Conservation (phyloP, 2,329 filamentous ascomycete species). For the Hortaea werneckii region DNA sequence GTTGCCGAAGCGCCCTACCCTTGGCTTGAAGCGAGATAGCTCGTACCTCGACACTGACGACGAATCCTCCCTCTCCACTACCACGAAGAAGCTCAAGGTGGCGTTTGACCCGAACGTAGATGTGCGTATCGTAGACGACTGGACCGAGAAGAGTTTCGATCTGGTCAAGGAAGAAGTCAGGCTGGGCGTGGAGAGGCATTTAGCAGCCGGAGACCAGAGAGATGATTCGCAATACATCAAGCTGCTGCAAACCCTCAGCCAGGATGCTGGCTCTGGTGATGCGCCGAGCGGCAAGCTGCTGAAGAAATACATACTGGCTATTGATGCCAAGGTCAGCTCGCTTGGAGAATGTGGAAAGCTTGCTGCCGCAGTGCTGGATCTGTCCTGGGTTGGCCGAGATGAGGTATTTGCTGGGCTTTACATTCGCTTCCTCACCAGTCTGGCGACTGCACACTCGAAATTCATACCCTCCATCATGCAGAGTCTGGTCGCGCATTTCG, state of each 20-base stretch:
- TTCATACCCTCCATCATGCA: constrained; percentile 65
- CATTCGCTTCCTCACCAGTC: constrained; percentile 46
- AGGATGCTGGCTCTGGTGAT: constrained; percentile 26
- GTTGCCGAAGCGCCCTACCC: constrained; percentile 21
- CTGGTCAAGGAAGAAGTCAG: constrained; percentile 53
- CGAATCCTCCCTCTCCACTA: constrained; percentile 22
- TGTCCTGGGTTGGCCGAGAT: constrained; percentile 53
- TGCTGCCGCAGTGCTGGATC: constrained; percentile 47
- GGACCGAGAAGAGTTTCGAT: constrained; percentile 43
- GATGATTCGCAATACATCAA: constrained; percentile 49
- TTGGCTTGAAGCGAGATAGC: constrained; percentile 27
- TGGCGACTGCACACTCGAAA: constrained; percentile 73
- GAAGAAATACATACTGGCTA: constrained; percentile 49
- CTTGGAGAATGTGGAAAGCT: constrained; percentile 48
- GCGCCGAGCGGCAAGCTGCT: constrained; percentile 43
- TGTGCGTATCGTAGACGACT: constrained; percentile 35
- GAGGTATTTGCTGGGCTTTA: constrained; percentile 49
- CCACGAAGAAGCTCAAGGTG: constrained; percentile 37
- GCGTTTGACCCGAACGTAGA: constrained; percentile 40
- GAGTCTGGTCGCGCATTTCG: constrained; percentile 73
- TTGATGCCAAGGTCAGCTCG: constrained; percentile 45
- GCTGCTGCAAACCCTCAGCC: constrained; percentile 27
- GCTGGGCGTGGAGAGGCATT: constrained; percentile 33
- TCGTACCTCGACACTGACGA: constrained; percentile 28
- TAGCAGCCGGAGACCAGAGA: constrained; percentile 31